A percentile compares a stretch with the other conserved stretches of the same genome.
These are phyloP conservation scores for Dactylellina leptospora DNA, from an alignment of 2,329 filamentous ascomycete species.

Conservation along the genomic window DNA sequence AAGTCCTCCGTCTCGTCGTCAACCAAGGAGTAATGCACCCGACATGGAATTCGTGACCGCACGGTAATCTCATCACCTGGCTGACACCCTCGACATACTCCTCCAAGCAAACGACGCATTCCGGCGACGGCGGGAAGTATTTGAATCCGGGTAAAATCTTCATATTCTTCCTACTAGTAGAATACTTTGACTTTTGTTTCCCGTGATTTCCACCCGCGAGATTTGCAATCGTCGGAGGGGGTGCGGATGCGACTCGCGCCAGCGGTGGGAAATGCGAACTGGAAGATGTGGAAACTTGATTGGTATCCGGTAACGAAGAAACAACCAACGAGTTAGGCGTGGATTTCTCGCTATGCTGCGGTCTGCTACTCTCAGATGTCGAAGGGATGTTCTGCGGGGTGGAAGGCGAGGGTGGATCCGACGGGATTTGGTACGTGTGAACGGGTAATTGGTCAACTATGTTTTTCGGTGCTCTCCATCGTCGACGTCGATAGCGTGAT, in stretches of 20 bases:
- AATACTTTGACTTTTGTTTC: slow-evolving; percentile 33
- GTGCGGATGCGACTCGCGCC: slow-evolving; percentile 62
- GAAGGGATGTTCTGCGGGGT: slow-evolving; percentile 71
- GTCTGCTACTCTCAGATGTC: slow-evolving; percentile 58
- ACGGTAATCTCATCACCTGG: slow-evolving; percentile 94
- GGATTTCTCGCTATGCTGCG: slow-evolving; percentile 53
- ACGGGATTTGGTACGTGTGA: slow-evolving; percentile 85
- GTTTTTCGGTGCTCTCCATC: slow-evolving; percentile 97
- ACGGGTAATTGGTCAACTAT: slow-evolving; percentile 94
- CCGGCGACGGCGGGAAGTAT: slow-evolving; percentile 66
- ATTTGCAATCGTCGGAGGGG: slow-evolving; percentile 16
- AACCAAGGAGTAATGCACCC: slow-evolving; percentile 99
- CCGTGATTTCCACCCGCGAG: not conserved
- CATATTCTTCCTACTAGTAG: slow-evolving; percentile 38
- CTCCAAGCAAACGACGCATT: slow-evolving; percentile 96
- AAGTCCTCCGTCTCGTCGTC: slow-evolving; percentile 93
- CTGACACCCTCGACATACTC: slow-evolving; percentile 96
- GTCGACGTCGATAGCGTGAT: slow-evolving; percentile 83
- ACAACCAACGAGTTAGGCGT: slow-evolving; percentile 54
- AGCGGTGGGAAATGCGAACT: slow-evolving; percentile 58
- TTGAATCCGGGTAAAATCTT: slow-evolving; percentile 63
- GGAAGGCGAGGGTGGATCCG: slow-evolving; percentile 69
- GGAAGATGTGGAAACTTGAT: slow-evolving; percentile 59
- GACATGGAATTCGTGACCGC: slow-evolving; percentile 95
- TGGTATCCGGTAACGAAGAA: slow-evolving; percentile 38